Percentiles rank a stretch among this genome's conserved stretches.
Conservation (phyloP, 306 rosid genomes). For the Cicer bijugum region DNA sequence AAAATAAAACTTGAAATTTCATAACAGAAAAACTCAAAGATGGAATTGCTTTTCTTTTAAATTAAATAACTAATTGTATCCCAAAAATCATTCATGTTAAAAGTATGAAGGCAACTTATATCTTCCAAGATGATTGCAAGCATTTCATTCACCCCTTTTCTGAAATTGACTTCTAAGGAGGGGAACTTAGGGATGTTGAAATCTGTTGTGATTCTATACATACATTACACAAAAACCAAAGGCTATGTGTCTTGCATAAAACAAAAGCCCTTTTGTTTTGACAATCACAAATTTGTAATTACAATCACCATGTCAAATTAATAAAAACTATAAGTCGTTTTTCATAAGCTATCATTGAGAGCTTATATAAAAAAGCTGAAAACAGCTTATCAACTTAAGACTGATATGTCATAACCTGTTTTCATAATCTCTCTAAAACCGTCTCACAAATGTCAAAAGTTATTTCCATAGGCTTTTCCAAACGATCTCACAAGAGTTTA, state of each 20-base stretch:
- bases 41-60: not conserved
- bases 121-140: constrained; percentile 23
- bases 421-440: too few species aligned
- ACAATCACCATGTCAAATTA: constrained; percentile 13
- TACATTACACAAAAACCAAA: not conserved
- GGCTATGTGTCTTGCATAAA: not conserved
- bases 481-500: too few species aligned
- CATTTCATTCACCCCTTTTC: constrained; percentile 8
- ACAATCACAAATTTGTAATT: not conserved
- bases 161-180: constrained; percentile 1
- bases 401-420: too few species aligned
- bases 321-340: not conserved
- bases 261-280: constrained; percentile 1
- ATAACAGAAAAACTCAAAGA: constrained; percentile 3
- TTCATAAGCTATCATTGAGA: too few species aligned
- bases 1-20: not conserved
- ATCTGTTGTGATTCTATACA: not conserved
- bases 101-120: constrained; percentile 6
- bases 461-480: too few species aligned
- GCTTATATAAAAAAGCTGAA: too few species aligned
- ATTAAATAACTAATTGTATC: constrained; percentile 5
- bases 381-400: too few species aligned
- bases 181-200: not conserved
- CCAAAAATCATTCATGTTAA: not conserved
- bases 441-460: too few species aligned